A percentile compares a stretch with the other conserved stretches of the same genome.
These are phyloP conservation scores for Spironucleus salmonicida DNA, from an alignment of 208 protist species.

Conservation along the genomic window DNA sequence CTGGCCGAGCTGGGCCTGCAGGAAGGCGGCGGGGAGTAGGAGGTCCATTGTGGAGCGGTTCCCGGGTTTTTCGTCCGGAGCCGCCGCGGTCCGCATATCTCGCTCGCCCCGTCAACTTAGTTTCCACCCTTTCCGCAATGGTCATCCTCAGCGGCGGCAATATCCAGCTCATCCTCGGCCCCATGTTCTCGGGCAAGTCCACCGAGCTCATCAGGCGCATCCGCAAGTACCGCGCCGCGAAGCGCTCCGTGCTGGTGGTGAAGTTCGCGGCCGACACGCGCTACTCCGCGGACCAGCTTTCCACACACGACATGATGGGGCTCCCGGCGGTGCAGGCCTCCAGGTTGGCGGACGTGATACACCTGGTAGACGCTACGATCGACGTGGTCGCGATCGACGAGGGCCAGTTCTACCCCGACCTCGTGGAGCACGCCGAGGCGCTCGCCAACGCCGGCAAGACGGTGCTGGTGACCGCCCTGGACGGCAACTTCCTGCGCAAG, in stretches of 20 bases:
- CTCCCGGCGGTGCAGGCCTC: neutral
- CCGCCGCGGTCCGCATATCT: too few species aligned
- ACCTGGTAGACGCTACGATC: neutral
- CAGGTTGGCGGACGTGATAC: neutral
- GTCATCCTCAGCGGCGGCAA: neutral
- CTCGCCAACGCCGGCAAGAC: conserved; percentile 65
- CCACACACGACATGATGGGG: conserved; percentile 7
- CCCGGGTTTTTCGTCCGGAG: too few species aligned
- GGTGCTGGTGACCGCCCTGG: conserved; percentile 72
- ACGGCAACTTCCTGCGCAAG: conserved; percentile 67
- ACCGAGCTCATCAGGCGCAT: conserved; percentile 24
- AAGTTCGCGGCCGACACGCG: conserved; percentile 29
- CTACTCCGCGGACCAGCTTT: neutral
- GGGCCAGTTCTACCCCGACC: conserved; percentile 60
- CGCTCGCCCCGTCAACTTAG: too few species aligned
- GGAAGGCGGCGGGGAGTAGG: too few species aligned
- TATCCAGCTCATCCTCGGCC: conserved; percentile 28
- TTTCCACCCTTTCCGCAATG: too few species aligned
- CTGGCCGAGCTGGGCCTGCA: too few species aligned
- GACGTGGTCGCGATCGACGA: neutral
- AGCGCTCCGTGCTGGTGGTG: conserved; percentile 2
- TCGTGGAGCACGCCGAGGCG: conserved; percentile 61
- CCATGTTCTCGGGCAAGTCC: conserved; percentile 37
- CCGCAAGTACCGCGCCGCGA: neutral
- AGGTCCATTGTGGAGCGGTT: too few species aligned